Evolutionary conservation across 805 yeast species (phyloP).

Genomic region (Metschnikowia cubensis): DNA sequence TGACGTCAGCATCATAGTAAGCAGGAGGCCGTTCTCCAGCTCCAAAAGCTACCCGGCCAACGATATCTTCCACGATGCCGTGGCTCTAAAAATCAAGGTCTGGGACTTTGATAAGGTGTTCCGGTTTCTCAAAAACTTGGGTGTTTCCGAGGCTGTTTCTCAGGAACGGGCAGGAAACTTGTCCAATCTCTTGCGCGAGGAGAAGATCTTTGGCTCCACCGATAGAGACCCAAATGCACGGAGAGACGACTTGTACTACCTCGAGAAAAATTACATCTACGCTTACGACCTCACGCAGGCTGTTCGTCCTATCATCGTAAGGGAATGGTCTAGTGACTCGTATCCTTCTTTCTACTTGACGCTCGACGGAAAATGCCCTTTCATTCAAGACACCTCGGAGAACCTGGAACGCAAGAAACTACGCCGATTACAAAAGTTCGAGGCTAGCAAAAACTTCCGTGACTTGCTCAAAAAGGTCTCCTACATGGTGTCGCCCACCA

Average conservation of each 20-base stretch:
- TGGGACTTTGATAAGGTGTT: constrained; percentile 87
- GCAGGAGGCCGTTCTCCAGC: constrained; percentile 51
- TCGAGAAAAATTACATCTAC: constrained; percentile 65
- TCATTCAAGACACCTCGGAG: constrained; percentile 55
- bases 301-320: constrained; percentile 72
- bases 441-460: constrained; percentile 41
- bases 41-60: constrained; percentile 39
- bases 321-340: constrained; percentile 66
- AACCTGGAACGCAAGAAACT: constrained; percentile 39
- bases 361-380: constrained; percentile 77
- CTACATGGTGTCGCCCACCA: constrained; percentile 26
- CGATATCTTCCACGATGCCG: constrained; percentile 68
- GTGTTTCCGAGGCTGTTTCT: constrained; percentile 21
- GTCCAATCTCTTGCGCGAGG: constrained; percentile 67
- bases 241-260: constrained; percentile 80
- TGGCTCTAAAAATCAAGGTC: constrained; percentile 61
- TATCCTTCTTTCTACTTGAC: constrained; percentile 59
- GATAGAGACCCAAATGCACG: constrained; percentile 85
- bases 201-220: constrained; percentile 78
- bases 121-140: constrained; percentile 67
- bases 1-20: constrained; percentile 69
- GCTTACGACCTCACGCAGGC: constrained; percentile 77
- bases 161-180: constrained; percentile 21
- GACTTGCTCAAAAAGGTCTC: constrained; percentile 34
- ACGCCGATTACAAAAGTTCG: constrained; percentile 37